Percentiles rank a stretch among this genome's conserved stretches.
phyloP scores from a whole-genome alignment of 1,139 yeast genomes.

The Kodamaea sp. region DNA sequence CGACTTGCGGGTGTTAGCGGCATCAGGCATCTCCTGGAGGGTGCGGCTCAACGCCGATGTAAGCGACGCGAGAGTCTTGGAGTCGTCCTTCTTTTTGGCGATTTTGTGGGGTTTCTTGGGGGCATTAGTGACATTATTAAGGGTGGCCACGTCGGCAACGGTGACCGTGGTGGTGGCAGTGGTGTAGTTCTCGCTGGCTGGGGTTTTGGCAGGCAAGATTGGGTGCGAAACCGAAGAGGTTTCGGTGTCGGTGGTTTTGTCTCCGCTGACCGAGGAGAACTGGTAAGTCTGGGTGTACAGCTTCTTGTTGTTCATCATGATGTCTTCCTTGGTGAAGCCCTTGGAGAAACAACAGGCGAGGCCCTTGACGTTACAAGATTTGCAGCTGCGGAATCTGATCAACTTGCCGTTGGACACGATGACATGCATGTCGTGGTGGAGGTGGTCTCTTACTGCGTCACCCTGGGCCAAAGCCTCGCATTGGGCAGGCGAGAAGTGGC shows the following conservation, averaged over 20 bases:
- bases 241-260: neutral
- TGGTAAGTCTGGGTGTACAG: conserved; percentile 3
- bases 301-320: conserved; percentile 28
- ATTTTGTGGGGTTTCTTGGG: conserved; percentile 8
- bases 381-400: conserved; percentile 51
- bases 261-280: conserved; percentile 1
- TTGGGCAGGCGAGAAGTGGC: conserved; percentile 5
- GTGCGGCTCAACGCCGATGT: conserved; percentile 14
- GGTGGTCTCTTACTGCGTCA: conserved; percentile 12
- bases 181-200: neutral
- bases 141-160: neutral
- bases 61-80: conserved; percentile 9
- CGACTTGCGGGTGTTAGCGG: conserved; percentile 26
- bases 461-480: conserved; percentile 8
- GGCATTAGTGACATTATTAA: conserved; percentile 1
- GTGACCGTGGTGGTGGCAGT: too few species aligned
- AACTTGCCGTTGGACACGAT: conserved; percentile 35
- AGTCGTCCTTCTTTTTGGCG: conserved; percentile 9
- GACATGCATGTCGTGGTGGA: conserved; percentile 14
- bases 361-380: conserved; percentile 47
- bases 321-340: conserved; percentile 63
- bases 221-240: conserved; percentile 1
- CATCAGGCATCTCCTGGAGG: conserved; percentile 9
- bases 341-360: conserved; percentile 53
- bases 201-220: neutral